Conservation (phyloP, 345 rosid genomes). For the Aquilaria yunnanensis region DNA sequence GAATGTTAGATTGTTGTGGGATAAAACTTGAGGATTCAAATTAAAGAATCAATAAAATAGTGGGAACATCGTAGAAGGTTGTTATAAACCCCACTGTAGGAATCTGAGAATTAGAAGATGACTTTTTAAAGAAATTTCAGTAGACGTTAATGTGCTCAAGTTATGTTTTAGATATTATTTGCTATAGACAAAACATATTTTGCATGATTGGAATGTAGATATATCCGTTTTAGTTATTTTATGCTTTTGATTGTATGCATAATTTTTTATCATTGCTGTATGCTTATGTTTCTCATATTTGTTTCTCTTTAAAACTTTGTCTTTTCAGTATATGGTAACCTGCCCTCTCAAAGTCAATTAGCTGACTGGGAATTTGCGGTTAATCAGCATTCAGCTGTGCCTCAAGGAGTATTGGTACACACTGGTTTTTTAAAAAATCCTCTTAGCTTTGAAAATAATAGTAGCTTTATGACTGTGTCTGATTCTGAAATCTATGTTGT, state of each 20-base stretch:
- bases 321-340: conserved; percentile 78
- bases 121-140: no score
- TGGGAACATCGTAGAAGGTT: no score
- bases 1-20: no score
- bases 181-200: no score
- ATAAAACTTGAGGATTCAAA: no score
- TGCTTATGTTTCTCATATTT: background rate
- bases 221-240: no score
- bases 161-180: no score
- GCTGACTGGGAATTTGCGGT: conserved; percentile 96
- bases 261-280: background rate
- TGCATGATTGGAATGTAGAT: no score
- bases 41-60: no score
- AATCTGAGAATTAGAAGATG: no score
- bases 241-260: background rate
- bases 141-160: no score
- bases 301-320: background rate
- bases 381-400: conserved; percentile 96
- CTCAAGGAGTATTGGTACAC: conserved; percentile 78
- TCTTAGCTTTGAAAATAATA: background rate
- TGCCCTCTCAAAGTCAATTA: conserved; percentile 37
- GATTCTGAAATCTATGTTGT: background rate
- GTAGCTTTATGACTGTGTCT: background rate
- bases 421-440: background rate
- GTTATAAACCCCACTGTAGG: no score